Percentiles rank a stretch among this genome's conserved stretches.
phyloP scores from a whole-genome alignment of 2,329 filamentous ascomycete genomes.

The Exophiala xenobiotica region DNA sequence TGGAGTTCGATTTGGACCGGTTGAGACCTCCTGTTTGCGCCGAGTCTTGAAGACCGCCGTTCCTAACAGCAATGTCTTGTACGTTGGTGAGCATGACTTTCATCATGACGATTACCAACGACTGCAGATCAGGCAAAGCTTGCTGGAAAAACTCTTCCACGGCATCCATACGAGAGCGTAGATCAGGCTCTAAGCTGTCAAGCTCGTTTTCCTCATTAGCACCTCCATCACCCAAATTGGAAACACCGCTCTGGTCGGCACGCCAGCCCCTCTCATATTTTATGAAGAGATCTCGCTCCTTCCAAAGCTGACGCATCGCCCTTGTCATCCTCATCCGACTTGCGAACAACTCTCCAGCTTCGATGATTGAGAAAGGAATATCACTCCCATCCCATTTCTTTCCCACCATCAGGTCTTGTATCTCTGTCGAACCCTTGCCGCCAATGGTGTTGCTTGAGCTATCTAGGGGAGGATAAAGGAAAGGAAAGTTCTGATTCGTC shows the following conservation, averaged over 20 bases:
- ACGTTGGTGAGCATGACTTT: conserved; percentile 87
- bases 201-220: conserved; percentile 42
- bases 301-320: conserved; percentile 90
- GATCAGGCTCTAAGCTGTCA: conserved; percentile 49
- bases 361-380: conserved; percentile 89
- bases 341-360: conserved; percentile 90
- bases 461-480: conserved; percentile 92
- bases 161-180: conserved; percentile 65
- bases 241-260: conserved; percentile 41
- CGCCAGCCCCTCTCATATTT: conserved; percentile 91
- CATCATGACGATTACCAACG: conserved; percentile 85
- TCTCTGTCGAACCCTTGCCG: conserved; percentile 78
- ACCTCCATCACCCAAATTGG: conserved; percentile 28
- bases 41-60: conserved; percentile 45
- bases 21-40: conserved; percentile 48
- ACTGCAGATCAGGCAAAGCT: conserved; percentile 82
- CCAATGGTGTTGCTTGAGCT: conserved; percentile 84
- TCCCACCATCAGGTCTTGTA: conserved; percentile 77
- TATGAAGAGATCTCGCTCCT: conserved; percentile 86
- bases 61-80: conserved; percentile 68
- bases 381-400: conserved; percentile 91
- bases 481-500: conserved; percentile 97
- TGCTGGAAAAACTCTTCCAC: conserved; percentile 80
- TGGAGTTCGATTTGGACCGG: conserved; percentile 30
- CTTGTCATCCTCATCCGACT: conserved; percentile 86